phyloP scores from a whole-genome alignment of 805 yeast genomes.

The Kluyveromyces lactis region DNA sequence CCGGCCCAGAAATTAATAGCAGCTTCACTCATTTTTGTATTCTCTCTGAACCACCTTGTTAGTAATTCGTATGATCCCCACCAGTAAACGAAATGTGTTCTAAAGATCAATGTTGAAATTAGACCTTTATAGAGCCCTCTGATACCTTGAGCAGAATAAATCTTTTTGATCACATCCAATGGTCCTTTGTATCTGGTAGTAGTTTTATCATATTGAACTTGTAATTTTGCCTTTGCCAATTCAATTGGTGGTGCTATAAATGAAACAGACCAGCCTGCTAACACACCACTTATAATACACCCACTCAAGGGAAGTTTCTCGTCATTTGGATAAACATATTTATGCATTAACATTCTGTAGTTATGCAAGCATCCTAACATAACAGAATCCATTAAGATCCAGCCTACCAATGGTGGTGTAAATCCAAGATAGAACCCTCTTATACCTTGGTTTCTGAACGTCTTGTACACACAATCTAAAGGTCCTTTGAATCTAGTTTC shows the following conservation, averaged over 20 bases:
- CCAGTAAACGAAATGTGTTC: constrained; percentile 83
- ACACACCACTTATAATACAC: constrained; percentile 66
- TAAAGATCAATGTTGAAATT: constrained; percentile 76
- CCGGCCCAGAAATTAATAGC: constrained; percentile 88
- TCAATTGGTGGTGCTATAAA: constrained; percentile 96
- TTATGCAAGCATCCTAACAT: constrained; percentile 82
- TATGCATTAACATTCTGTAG: constrained; percentile 61
- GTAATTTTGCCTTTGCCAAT: constrained; percentile 78
- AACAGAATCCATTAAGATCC: constrained; percentile 90
- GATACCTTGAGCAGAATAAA: constrained; percentile 54
- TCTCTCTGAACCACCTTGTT: constrained; percentile 55
- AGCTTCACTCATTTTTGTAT: constrained; percentile 59
- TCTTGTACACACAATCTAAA: constrained; percentile 67
- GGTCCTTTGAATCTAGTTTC: constrained; percentile 67
- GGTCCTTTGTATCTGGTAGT: constrained; percentile 69
- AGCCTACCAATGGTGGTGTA: constrained; percentile 87
- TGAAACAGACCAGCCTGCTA: constrained; percentile 83
- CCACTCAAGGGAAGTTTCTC: constrained; percentile 64
- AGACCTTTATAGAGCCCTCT: constrained; percentile 75
- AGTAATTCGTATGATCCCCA: constrained; percentile 89
- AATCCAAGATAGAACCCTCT: constrained; percentile 82
- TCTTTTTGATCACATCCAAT: constrained; percentile 56
- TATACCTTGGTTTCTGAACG: constrained; percentile 66
- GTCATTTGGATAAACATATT: constrained; percentile 50
- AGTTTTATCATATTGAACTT: constrained; percentile 79